Evolutionary conservation across 1,284 basidiomycete species (phyloP), one percentile per base, ranked within the genome.

Genomic region (Rhodofomes roseus): DNA sequence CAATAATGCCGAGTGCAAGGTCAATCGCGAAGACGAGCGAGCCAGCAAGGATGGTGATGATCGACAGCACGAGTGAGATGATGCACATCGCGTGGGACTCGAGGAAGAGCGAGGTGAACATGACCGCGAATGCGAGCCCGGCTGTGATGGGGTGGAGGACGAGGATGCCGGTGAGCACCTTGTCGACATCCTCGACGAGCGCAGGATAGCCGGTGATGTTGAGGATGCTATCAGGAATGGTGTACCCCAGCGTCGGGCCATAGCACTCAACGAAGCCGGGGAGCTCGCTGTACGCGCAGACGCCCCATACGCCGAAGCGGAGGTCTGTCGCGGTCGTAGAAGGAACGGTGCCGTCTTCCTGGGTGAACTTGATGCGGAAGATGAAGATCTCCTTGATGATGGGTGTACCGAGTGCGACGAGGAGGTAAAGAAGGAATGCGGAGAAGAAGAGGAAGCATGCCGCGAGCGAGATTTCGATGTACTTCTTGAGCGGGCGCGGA

Each of bases 381-480:
- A 93, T 77, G 71, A 89, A 90, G 48, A 93, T 81, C 36, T 82
- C 70, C 70, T 88, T 87, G 71, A 87, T 84, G 72, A 93, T 87
- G 2, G 90, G 84, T 25, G 88, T 72, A 6, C 89, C 92, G 61
- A 93, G 74, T 4, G 85, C 87, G 57, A 90, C 85, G 59, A 93
- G 80, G 25, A 93, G 77, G 59, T 89, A 81, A 53, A 93, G 81
- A n/a, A 90, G 52, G 71, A 88, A 91, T 7, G 85, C 80, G 2
- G 71, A 66, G 58, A 87, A 66, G 53, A 86, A 79, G 23, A 83
- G 69, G 40, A 77, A 63, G 63, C 79, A 76, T 48, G 79, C 77
- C 23, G 77, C 62, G 55, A 78, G 63, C 20, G 82, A 83, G 58
- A 85, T 70, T 40, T 72, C 58, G n/a, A 76, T 73, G 65, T 87